Evolutionary conservation across 1,139 yeast genomes (phyloP), one percentile per base, ranked within the genome.

Genomic region (Saccharomycopsis phalli): DNA sequence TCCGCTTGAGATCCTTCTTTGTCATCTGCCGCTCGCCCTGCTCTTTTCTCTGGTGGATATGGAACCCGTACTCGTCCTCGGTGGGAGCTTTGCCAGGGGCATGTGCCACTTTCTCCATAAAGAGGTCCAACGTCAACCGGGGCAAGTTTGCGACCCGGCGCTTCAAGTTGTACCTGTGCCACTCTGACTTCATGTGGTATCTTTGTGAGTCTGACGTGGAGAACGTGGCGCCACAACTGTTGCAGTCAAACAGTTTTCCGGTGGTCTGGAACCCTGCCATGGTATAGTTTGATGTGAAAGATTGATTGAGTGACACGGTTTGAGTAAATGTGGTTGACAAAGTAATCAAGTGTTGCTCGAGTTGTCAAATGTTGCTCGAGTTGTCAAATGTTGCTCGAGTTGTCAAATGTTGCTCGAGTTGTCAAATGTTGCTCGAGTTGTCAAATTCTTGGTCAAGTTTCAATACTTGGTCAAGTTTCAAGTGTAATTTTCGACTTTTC

Each of bases 101-200:
- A 5, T 30, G 33, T 4, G 6, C 10, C 14, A 82, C 72, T 56
- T 84, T 82, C 54, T 82, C 91, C 2, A 91, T 87, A 65, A 84
- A 86, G 7, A 78, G 67, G 45, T 83, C 87, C 1, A 95, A 80
- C 17, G 79, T 65, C 37, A 91, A 80, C 2, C 95, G 79, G 2
- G 88, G 80, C 49, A 91, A 64, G 36, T 75, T 74, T 2, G 95
- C 95, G 30, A 91, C 95, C 54, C 95, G 70, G 60, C 98, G 72
- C 61, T 91, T 91, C 56, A 91, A 69, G 56, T 87, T 88, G 59
- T 84, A 91, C 50, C 94, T 67, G 55, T 87, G 96, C 96, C 96
- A 88, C 48, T 88, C 96, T 1, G 95, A 79, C 57, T 82, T 83
- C 95, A 87, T 88, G 54, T 87, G 97, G 50, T 74, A 71, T 48